Percentiles rank a stretch among this genome's conserved stretches.
Evolutionary conservation across 2,329 filamentous ascomycete genomes (phyloP).

Genomic region (Trichophyton schoenleinii): DNA sequence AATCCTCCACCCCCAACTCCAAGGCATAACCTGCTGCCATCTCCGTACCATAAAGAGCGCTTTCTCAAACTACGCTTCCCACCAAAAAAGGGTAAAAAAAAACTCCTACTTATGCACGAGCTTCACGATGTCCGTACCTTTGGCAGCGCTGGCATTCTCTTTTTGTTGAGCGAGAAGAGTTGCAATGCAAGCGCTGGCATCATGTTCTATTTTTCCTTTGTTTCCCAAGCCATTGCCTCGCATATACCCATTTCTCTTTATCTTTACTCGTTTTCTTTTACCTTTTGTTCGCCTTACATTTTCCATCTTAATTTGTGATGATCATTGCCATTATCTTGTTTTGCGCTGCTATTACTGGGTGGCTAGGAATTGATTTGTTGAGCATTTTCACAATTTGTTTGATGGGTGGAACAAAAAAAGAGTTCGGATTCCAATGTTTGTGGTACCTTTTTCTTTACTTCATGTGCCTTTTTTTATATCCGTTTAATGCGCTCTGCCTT

Average conservation of each 20-base stretch:
- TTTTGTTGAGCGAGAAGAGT: background rate
- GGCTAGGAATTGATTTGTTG: conserved; percentile 4
- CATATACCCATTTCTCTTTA: background rate
- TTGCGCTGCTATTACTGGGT: background rate
- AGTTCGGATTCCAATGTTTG: background rate
- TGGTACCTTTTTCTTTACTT: background rate
- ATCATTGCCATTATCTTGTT: conserved; percentile 3
- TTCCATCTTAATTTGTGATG: background rate
- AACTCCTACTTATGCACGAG: background rate
- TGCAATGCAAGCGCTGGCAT: background rate
- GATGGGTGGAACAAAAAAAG: background rate
- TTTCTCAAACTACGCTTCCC: background rate
- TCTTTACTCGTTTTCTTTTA: background rate
- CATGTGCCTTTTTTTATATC: background rate
- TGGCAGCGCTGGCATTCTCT: background rate
- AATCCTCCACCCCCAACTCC: background rate
- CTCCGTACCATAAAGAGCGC: background rate
- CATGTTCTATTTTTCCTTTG: background rate
- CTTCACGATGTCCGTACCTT: background rate
- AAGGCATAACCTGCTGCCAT: background rate
- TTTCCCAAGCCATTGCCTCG: background rate
- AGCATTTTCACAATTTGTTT: conserved; percentile 3
- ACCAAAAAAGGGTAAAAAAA: background rate
- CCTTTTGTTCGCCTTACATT: background rate
- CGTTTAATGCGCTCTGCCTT: background rate